phyloP scores from a whole-genome alignment of 495 filamentous ascomycete genomes.

The Lepraria neglecta region DNA sequence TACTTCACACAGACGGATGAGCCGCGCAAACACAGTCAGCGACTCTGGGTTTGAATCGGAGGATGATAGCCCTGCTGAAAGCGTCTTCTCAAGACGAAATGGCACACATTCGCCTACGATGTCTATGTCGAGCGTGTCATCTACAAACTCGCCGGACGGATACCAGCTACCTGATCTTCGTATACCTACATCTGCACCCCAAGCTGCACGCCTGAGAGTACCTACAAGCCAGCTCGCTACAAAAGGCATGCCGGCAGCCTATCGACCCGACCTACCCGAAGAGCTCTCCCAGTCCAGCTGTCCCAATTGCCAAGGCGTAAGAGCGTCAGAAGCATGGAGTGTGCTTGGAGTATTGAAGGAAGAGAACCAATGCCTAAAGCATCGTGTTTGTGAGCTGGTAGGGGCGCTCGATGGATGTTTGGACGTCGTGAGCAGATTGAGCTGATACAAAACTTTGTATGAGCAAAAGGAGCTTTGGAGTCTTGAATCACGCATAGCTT shows the following conservation, averaged over 20 bases:
- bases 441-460: neutral
- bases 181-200: neutral
- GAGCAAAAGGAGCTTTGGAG: neutral
- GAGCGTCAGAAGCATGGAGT: conserved; percentile 58
- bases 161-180: conserved; percentile 25
- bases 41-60: conserved; percentile 45
- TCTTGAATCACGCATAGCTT: neutral
- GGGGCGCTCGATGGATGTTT: conserved; percentile 64
- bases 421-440: conserved; percentile 44
- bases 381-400: conserved; percentile 59
- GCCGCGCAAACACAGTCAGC: conserved; percentile 12
- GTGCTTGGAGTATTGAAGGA: conserved; percentile 62
- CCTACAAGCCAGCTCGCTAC: neutral
- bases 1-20: conserved; percentile 3
- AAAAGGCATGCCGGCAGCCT: conserved; percentile 3
- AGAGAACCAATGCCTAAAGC: conserved; percentile 67
- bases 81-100: conserved; percentile 53
- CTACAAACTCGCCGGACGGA: conserved; percentile 40
- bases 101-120: conserved; percentile 37
- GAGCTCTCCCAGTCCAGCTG: conserved; percentile 2
- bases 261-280: conserved; percentile 8
- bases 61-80: conserved; percentile 50
- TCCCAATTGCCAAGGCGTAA: conserved; percentile 26
- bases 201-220: neutral
- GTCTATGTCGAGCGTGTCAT: conserved; percentile 43